These are phyloP conservation scores for Botrytis squamosa DNA, from an alignment of 2,329 filamentous ascomycete genomes.

Conservation along the genomic window DNA sequence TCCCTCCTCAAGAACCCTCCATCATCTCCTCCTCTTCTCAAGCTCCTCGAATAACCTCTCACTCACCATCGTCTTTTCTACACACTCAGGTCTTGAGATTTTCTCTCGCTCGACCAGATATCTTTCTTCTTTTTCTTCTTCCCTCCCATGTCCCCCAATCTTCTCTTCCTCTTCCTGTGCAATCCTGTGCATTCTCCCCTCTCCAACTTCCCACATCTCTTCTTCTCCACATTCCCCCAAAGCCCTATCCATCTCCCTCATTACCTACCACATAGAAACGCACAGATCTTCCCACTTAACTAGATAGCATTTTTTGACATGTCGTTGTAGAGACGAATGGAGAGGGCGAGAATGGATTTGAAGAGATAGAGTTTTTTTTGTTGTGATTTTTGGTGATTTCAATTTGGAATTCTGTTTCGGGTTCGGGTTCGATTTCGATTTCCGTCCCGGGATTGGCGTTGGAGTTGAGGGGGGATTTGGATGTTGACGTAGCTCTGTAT, in stretches of 20 bases:
- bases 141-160: too few species aligned
- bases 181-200: too few species aligned
- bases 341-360: neutral
- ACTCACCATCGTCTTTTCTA: neutral
- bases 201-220: too few species aligned
- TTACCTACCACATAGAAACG: neutral
- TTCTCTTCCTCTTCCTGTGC: too few species aligned
- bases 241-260: too few species aligned
- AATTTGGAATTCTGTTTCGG: too few species aligned
- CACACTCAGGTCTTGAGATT: neutral
- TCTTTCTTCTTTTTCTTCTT: neutral
- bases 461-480: neutral
- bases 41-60: accelerated
- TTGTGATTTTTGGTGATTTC: neutral
- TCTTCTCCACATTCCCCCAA: neutral
- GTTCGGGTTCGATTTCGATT: neutral
- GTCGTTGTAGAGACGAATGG: too few species aligned
- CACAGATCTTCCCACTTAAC: neutral
- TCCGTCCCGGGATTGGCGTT: neutral
- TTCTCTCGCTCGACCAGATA: neutral
- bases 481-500: too few species aligned
- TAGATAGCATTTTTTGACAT: neutral
- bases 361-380: neutral
- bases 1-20: neutral
- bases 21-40: neutral